Conservation (phyloP, 805 yeast species). For the Isabelozyma rhagii region DNA sequence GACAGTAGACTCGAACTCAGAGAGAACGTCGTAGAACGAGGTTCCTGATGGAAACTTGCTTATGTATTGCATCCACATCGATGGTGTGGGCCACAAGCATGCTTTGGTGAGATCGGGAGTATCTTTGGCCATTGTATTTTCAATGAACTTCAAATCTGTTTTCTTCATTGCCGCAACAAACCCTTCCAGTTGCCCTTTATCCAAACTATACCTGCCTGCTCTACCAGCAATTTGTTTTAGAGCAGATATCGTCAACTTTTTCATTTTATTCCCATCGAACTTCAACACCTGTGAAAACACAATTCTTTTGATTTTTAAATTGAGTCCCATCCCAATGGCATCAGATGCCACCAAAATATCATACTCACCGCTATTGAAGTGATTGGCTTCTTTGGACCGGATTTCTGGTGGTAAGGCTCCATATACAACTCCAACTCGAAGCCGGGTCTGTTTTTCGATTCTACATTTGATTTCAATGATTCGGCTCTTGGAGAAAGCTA, state of each 20-base stretch:
- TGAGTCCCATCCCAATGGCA: conserved; percentile 97
- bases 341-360: conserved; percentile 92
- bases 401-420: conserved; percentile 97
- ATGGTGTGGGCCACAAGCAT: conserved; percentile 75
- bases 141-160: conserved; percentile 44
- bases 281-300: conserved; percentile 68
- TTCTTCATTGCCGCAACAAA: conserved; percentile 52
- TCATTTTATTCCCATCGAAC: conserved; percentile 59
- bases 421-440: conserved; percentile 83
- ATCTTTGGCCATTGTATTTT: conserved; percentile 47
- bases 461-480: conserved; percentile 66
- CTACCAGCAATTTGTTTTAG: conserved; percentile 94
- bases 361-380: conserved; percentile 74
- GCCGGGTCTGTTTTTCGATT: conserved; percentile 61
- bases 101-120: conserved; percentile 57
- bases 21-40: conserved; percentile 44
- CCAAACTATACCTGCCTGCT: conserved; percentile 73
- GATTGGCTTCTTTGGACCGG: conserved; percentile 75
- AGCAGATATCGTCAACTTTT: conserved; percentile 56
- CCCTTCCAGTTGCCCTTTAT: conserved; percentile 37
- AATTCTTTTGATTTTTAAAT: conserved; percentile 76
- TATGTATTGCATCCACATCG: conserved; percentile 63
- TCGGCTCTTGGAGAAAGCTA: conserved; percentile 74
- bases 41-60: conserved; percentile 55
- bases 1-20: conserved; percentile 44